Conservation (phyloP, 1,284 basidiomycete species). For the Paramarasmius palmivorus region DNA sequence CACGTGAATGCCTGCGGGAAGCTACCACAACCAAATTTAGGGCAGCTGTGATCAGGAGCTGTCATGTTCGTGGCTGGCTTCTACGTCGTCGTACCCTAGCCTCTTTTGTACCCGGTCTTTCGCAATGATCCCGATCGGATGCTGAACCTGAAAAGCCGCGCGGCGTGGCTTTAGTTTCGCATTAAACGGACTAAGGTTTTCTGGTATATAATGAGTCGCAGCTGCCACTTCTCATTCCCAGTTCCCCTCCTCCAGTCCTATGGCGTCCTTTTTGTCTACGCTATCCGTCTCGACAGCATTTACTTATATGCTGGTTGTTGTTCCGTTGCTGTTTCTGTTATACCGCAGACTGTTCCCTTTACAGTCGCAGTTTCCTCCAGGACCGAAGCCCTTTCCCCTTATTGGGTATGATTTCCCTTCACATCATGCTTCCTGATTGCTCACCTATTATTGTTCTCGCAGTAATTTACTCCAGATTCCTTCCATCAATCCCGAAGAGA, state of each 20-base stretch:
- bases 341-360: not conserved
- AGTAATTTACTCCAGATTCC: slow-evolving; percentile 15
- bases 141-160: not conserved
- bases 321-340: not conserved
- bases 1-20: not conserved
- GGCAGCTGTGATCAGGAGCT: not conserved
- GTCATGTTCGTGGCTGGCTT: slow-evolving; percentile 3
- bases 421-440: slow-evolving; percentile 4
- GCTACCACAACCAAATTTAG: not conserved
- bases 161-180: too few species aligned
- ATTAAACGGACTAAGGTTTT: too few species aligned
- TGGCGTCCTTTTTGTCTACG: not conserved
- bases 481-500: slow-evolving; percentile 4
- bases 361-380: slow-evolving; percentile 10
- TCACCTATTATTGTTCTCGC: slow-evolving; percentile 2
- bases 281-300: not conserved
- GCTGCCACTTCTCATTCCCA: not conserved
- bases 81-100: not conserved
- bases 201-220: not conserved
- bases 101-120: not conserved
- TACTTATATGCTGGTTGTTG: not conserved
- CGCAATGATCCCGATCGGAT: not conserved
- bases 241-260: not conserved
- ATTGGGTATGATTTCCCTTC: slow-evolving; percentile 8
- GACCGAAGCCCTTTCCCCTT: slow-evolving; percentile 9